These are phyloP conservation scores for Aspergillus felis DNA, from an alignment of 2,329 filamentous ascomycete species.

Conservation along the genomic window DNA sequence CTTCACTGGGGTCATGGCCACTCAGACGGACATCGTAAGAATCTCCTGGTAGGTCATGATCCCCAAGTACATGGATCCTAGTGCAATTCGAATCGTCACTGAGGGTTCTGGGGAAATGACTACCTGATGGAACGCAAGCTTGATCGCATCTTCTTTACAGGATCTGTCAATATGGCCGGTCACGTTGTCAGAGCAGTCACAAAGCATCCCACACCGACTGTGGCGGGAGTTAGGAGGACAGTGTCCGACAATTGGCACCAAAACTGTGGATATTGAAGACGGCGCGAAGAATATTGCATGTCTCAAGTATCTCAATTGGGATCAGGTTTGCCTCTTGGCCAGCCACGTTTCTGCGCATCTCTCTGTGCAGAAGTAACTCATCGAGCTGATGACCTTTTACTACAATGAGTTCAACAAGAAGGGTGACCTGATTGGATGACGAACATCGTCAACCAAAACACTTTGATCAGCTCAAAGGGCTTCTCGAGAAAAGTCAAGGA, in stretches of 20 bases:
- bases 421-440: conserved; percentile 20
- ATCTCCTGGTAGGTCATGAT: conserved; percentile 39
- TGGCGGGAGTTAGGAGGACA: conserved; percentile 46
- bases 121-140: conserved; percentile 38
- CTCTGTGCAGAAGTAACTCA: conserved; percentile 34
- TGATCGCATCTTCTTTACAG: conserved; percentile 48
- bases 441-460: conserved; percentile 43
- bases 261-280: conserved; percentile 40
- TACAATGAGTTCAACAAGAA: conserved; percentile 29
- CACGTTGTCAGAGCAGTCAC: conserved; percentile 41
- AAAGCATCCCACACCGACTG: conserved; percentile 44
- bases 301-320: conserved; percentile 43
- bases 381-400: conserved; percentile 31
- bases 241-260: conserved; percentile 42
- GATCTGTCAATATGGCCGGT: conserved; percentile 36
- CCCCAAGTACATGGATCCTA: conserved; percentile 40
- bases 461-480: conserved; percentile 37
- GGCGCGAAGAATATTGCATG: conserved; percentile 43
- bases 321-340: conserved; percentile 40
- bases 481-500: conserved; percentile 37
- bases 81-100: conserved; percentile 34
- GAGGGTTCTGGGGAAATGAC: conserved; percentile 36
- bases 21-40: conserved; percentile 39
- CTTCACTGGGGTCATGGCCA: conserved; percentile 25
- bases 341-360: conserved; percentile 47